Percentiles rank a stretch among this genome's conserved stretches.
Evolutionary conservation across 2,329 filamentous ascomycete genomes (phyloP).

Genomic region (Coniochaeta pulveracea): DNA sequence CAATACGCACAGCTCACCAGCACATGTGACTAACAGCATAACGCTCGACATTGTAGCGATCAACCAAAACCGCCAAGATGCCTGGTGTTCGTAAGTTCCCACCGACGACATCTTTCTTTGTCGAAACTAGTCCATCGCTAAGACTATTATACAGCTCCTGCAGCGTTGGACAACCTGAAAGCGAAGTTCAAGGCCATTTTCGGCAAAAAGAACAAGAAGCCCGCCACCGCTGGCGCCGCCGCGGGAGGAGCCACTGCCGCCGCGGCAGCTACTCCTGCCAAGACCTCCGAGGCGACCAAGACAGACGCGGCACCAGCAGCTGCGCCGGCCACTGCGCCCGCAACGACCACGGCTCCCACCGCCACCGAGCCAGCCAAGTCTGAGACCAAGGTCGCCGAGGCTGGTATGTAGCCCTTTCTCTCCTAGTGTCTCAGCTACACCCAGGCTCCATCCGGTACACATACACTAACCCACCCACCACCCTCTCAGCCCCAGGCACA

Average conservation of each 20-base stretch:
- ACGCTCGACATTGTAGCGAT: too few relatives aligned
- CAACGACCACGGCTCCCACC: slow-evolving; percentile 9
- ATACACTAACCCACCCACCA: slow-evolving; percentile 5
- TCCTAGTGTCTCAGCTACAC: not conserved
- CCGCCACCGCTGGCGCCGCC: slow-evolving; percentile 18
- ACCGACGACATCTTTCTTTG: slow-evolving; percentile 26
- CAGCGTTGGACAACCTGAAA: slow-evolving; percentile 43
- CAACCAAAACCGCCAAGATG: slow-evolving; percentile 4
- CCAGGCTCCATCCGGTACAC: not conserved
- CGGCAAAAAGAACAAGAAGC: slow-evolving; percentile 30
- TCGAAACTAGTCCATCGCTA: too few relatives aligned
- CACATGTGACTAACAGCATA: too few relatives aligned
- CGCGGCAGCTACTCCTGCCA: slow-evolving; percentile 15
- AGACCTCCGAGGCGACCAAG: slow-evolving; percentile 24
- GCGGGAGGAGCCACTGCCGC: slow-evolving; percentile 14
- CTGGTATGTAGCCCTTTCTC: slow-evolving; percentile 2
- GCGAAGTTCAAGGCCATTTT: slow-evolving; percentile 42
- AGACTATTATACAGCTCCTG: slow-evolving; percentile 26
- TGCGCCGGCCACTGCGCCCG: slow-evolving; percentile 14
- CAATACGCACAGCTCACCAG: too few relatives aligned
- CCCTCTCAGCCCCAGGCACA: not conserved
- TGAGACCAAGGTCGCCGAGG: slow-evolving; percentile 10
- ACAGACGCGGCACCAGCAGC: slow-evolving; percentile 20
- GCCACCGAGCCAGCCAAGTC: slow-evolving; percentile 5
- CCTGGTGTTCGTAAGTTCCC: slow-evolving; percentile 7